Evolutionary conservation across 306 rosid genomes (phyloP), one percentile per base, ranked within the genome.

Genomic region (Geum urbanum): DNA sequence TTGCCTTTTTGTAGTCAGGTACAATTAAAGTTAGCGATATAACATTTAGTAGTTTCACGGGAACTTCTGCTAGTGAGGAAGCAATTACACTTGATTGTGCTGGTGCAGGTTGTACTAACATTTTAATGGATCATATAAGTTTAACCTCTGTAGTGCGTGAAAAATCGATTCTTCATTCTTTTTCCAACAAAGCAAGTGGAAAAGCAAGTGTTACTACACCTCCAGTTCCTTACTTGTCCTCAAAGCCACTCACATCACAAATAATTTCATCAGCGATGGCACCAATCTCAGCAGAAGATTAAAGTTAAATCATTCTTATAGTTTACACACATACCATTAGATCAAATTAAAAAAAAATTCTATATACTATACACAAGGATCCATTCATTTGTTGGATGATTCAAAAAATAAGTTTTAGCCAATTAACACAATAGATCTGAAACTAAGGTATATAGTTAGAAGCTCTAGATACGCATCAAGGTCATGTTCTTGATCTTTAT

Each of bases 81-180:
- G 79, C 74, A 50, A 76, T 69, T 7, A 43, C 56, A 43, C 22
- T 69, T 41, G 40, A 69, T 76, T 76, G 74, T 20, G 10, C 49
- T 0, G 5, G 27, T 4, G 40, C 53, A n/a, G 41, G 49, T 7
- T 69, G 75, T 66, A 2, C 8, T n/a, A 6, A 57, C 13, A 24
- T 57, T 12, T 27, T 57, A n/a, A 27, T 57, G 41, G 40, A 57
- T 27, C 63, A 57, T 27, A n/a, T 57, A 8, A 24, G 0, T 4
- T 9, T 57, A 57, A 57, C 63, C 16, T 57, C 63, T 12, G 63
- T n/a, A 5, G 7, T 27, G 51, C 16, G 16, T 4, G 41, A 41
- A 57, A 12, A 27, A 9, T 18, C 63, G 12, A 14, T 2, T 9
- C 63, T 57, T 57, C 63, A 4, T 1, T 56, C 62, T 56, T 7